Evolutionary conservation across 371 early-diverging fungal species (phyloP).

Genomic region (Syncephalastrum sp.): DNA sequence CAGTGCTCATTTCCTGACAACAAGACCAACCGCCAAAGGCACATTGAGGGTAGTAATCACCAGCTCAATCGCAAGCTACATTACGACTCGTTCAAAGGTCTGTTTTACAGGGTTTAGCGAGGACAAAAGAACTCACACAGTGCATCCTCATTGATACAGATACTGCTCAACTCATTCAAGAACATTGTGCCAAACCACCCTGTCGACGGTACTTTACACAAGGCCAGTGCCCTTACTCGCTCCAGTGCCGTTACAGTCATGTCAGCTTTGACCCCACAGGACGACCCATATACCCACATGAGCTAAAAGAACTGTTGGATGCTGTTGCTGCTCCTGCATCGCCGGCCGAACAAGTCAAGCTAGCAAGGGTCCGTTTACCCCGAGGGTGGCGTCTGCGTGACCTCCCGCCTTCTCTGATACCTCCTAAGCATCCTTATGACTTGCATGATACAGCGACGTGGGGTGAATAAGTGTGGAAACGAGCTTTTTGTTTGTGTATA

Average conservation of each 20-base stretch:
- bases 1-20: slow-evolving; percentile 51
- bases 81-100: slow-evolving; percentile 50
- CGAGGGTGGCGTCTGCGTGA: slow-evolving; percentile 41
- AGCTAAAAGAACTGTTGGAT: slow-evolving; percentile 20
- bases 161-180: slow-evolving; percentile 26
- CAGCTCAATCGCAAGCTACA: slow-evolving; percentile 32
- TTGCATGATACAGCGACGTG: background rate
- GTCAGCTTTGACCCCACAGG: slow-evolving; percentile 20
- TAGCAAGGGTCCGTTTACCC: slow-evolving; percentile 19
- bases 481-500: slow-evolving; percentile 2
- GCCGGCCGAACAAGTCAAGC: slow-evolving; percentile 4
- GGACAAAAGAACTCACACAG: background rate
- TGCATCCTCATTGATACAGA: slow-evolving; percentile 15
- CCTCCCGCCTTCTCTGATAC: slow-evolving; percentile 40
- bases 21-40: slow-evolving; percentile 39
- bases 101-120: background rate
- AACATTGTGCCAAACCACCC: slow-evolving; percentile 39
- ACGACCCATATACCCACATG: slow-evolving; percentile 20
- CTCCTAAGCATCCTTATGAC: slow-evolving; percentile 18
- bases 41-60: slow-evolving; percentile 36
- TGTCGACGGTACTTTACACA: slow-evolving; percentile 27
- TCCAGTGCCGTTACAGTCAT: slow-evolving; percentile 40
- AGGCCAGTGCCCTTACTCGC: slow-evolving; percentile 36
- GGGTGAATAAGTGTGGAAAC: background rate
- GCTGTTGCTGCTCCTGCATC: slow-evolving; percentile 2